These are phyloP conservation scores for Schizophyllum amplum DNA, from an alignment of 1,284 basidiomycete genomes.

Conservation along the genomic window DNA sequence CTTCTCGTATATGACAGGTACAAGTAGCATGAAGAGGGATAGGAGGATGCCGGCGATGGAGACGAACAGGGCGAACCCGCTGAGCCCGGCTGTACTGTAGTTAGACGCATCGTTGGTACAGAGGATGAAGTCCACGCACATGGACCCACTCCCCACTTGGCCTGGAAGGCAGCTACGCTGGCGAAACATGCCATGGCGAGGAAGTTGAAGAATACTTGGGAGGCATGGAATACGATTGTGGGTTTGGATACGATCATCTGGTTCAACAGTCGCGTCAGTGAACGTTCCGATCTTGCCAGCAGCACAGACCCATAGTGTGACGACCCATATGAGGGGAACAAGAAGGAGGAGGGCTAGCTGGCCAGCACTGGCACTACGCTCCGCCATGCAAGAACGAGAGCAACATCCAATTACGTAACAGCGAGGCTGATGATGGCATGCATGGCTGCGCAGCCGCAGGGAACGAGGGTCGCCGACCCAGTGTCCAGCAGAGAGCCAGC, in stretches of 20 bases:
- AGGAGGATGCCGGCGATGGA: conserved; percentile 64
- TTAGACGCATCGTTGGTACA: conserved; percentile 4
- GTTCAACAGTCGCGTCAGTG: conserved; percentile 9
- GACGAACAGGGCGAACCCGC: conserved; percentile 80
- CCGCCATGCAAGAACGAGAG: conserved; percentile 24
- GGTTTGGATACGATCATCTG: conserved; percentile 84
- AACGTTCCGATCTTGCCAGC: conserved; percentile 10
- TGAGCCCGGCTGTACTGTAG: conserved; percentile 59
- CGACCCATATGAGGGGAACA: conserved; percentile 49
- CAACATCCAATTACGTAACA: not conserved
- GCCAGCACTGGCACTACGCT: conserved; percentile 25
- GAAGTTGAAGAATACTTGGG: conserved; percentile 84
- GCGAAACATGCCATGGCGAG: conserved; percentile 84
- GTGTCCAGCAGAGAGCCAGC: conserved; percentile 10
- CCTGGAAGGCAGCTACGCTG: conserved; percentile 79
- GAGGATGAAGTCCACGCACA: conserved; percentile 45
- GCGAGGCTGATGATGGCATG: not conserved
- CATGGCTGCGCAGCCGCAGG: conserved; percentile 6
- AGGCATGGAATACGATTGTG: conserved; percentile 62
- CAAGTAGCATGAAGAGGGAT: conserved; percentile 60
- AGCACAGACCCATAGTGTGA: conserved; percentile 58
- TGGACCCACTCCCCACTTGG: conserved; percentile 72
- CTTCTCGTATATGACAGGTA: conserved; percentile 81
- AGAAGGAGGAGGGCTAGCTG: conserved; percentile 53
- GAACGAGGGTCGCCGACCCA: conserved; percentile 13